Evolutionary conservation across 1,139 yeast genomes (phyloP), one percentile per base, ranked within the genome.

Genomic region (Sugiyamaella novakii): DNA sequence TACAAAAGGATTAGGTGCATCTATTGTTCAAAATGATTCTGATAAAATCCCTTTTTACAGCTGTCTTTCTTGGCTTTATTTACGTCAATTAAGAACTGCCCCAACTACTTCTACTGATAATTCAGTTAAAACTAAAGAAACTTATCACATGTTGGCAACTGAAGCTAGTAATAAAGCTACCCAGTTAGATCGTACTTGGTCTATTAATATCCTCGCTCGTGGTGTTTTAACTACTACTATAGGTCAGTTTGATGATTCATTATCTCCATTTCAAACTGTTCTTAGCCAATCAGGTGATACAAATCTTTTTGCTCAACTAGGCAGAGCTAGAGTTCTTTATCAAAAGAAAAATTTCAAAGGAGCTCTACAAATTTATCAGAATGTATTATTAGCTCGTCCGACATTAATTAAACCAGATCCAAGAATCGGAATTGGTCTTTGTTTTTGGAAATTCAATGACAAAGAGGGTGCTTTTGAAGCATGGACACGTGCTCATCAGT

Each of bases 381-480:
- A 84, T 56, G 84, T 87, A 7, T 74, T 92, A 57, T 77, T 83
- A 41, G 74, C 84, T 46, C 83, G 88, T 55, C 98, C 98, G 1
- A 53, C 58, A 31, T 64, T 81, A 33, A 73, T 85, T 62, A 77
- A 78, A 56, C 98, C 98, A 1, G 98, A 92, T 67, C 95, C 98
- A 17, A 77, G 99, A 68, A 78, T 92, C 51, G 99, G 98, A 19
- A 83, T 92, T 56, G 99, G 98, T 35, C 73, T 92, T 59, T 91
- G 98, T 67, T 91, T 84, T 64, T 92, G 97, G 97, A 80, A 81
- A 54, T 72, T 92, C 53, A 84, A 84, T 49, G 96, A 88, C 64
- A 79, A 80, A 56, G 77, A 77, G 41, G 79, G 88, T 74, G 98
- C 98, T 0, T 64, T 78, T 7, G 73, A 73, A 41, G 83, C 98